These are phyloP conservation scores for Sarcomyxa edulis DNA, from an alignment of 768 basidiomycete genomes.

Conservation along the genomic window DNA sequence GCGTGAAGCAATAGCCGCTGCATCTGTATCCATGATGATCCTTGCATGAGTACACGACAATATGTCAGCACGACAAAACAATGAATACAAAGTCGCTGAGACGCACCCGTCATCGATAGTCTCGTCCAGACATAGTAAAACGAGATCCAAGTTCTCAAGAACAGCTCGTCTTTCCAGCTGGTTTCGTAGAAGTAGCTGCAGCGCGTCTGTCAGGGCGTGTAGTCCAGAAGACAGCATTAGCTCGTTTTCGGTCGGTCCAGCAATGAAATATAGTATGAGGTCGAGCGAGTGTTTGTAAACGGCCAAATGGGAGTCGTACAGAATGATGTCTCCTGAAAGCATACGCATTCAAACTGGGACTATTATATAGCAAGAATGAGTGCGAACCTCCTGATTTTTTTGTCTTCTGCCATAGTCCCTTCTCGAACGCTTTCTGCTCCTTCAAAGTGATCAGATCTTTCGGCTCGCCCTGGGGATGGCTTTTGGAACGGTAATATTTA, in stretches of 20 bases:
- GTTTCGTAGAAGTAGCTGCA: slow-evolving; percentile 81
- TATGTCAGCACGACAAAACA: neutral
- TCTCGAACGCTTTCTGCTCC: slow-evolving; percentile 94
- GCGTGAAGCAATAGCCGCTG: slow-evolving; percentile 90
- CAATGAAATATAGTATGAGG: slow-evolving; percentile 91
- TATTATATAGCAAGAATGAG: slow-evolving; percentile 5
- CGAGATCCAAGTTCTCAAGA: slow-evolving; percentile 90
- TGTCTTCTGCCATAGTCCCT: slow-evolving; percentile 92
- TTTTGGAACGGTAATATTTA: slow-evolving; percentile 88
- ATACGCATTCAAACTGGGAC: neutral
- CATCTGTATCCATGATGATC: slow-evolving; percentile 95
- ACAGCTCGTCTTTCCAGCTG: slow-evolving; percentile 93
- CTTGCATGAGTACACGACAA: slow-evolving; percentile 31
- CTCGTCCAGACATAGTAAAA: slow-evolving; percentile 91
- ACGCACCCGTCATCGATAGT: slow-evolving; percentile 96
- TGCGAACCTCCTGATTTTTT: slow-evolving; percentile 88
- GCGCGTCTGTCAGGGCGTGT: slow-evolving; percentile 78
- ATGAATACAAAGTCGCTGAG: neutral
- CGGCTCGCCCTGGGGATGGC: slow-evolving; percentile 53
- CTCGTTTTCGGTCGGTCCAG: slow-evolving; percentile 86
- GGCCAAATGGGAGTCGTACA: slow-evolving; percentile 85
- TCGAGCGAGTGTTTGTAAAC: slow-evolving; percentile 94
- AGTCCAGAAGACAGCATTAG: slow-evolving; percentile 91
- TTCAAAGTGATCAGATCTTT: slow-evolving; percentile 70
- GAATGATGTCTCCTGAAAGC: slow-evolving; percentile 80